Percentiles rank a stretch among this genome's conserved stretches.
These are phyloP conservation scores for Zygotorulaspora danielsina DNA, from an alignment of 805 yeast species.

Conservation along the genomic window DNA sequence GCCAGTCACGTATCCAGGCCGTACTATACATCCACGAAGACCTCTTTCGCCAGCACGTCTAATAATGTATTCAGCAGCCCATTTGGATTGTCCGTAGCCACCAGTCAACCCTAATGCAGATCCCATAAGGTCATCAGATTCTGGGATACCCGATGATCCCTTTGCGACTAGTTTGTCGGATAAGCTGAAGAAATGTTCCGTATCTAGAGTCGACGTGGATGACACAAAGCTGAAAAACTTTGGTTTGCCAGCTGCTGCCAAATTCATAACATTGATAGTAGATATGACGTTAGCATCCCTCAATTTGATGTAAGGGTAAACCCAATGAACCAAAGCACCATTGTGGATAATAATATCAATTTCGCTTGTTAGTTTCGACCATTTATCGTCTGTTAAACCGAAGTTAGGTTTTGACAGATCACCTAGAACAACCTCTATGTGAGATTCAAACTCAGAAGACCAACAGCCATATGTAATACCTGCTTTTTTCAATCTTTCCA, in stretches of 20 bases:
- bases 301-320: slow-evolving; percentile 83
- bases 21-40: slow-evolving; percentile 77
- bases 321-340: slow-evolving; percentile 99
- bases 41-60: slow-evolving; percentile 88
- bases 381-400: slow-evolving; percentile 56
- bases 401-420: slow-evolving; percentile 69
- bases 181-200: slow-evolving; percentile 69
- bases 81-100: slow-evolving; percentile 96
- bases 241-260: slow-evolving; percentile 66
- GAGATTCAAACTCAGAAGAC: slow-evolving; percentile 51
- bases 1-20: slow-evolving; percentile 97
- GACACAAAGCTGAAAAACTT: slow-evolving; percentile 89
- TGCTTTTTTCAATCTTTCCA: slow-evolving; percentile 69
- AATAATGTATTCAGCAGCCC: slow-evolving; percentile 92
- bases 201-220: slow-evolving; percentile 89
- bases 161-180: slow-evolving; percentile 64
- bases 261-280: slow-evolving; percentile 74
- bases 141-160: slow-evolving; percentile 72
- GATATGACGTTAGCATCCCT: slow-evolving; percentile 92
- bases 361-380: slow-evolving; percentile 52
- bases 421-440: slow-evolving; percentile 73
- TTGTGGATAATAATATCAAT: slow-evolving; percentile 88
- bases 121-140: slow-evolving; percentile 78
- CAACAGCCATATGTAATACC: slow-evolving; percentile 72
- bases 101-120: slow-evolving; percentile 77